phyloP scores from a whole-genome alignment of 495 filamentous ascomycete genomes.

The Amphirosellinia nigrospora region DNA sequence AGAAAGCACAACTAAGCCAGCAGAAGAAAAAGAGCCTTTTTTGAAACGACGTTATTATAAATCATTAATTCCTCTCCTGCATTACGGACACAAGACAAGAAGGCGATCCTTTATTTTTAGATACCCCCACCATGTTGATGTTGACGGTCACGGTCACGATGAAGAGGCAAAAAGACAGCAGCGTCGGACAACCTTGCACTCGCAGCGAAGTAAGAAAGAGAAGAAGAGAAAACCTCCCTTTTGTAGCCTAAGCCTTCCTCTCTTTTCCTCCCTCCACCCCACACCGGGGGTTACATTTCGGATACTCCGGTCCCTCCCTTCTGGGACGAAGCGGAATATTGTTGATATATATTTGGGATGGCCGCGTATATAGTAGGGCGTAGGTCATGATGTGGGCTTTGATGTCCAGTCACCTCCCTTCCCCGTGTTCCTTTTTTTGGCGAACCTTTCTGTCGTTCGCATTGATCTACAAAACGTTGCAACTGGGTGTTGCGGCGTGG shows the following conservation, averaged over 20 bases:
- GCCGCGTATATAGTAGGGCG: not conserved
- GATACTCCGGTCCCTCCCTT: not conserved
- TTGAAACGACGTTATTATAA: not conserved
- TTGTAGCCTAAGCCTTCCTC: not conserved
- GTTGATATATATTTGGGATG: not conserved
- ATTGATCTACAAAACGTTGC: not conserved
- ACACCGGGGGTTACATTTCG: not conserved
- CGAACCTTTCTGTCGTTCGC: not conserved
- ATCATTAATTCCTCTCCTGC: slow-evolving; percentile 10
- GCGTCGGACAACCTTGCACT: not conserved
- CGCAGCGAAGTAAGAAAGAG: not conserved
- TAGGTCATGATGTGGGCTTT: not conserved
- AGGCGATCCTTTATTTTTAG: slow-evolving; percentile 19
- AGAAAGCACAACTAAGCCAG: not conserved
- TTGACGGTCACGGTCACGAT: slow-evolving; percentile 11
- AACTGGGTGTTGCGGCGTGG: slow-evolving; percentile 1
- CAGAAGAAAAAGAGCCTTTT: not conserved
- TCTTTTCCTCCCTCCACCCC: not conserved
- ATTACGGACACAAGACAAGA: slow-evolving; percentile 14
- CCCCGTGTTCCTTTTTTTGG: not conserved
- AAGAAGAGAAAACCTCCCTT: not conserved
- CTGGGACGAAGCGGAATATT: not conserved
- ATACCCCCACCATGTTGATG: slow-evolving; percentile 16
- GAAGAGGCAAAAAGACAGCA: not conserved
- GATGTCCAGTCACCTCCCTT: not conserved